These are phyloP conservation scores for Stachybotrys chartarum DNA, from an alignment of 2,329 filamentous ascomycete genomes.

Conservation along the genomic window DNA sequence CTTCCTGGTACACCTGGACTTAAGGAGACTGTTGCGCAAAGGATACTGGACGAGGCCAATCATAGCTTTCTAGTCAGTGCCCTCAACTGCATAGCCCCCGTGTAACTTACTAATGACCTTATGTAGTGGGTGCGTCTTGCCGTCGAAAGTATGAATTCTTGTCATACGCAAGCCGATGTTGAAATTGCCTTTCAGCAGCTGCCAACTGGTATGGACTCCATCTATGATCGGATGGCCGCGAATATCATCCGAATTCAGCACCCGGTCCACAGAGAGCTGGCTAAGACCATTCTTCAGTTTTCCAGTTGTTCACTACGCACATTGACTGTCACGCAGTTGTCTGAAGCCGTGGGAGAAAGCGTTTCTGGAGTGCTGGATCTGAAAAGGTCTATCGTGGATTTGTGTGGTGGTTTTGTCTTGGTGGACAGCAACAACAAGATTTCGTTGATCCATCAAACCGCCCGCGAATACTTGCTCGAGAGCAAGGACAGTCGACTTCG, in stretches of 20 bases:
- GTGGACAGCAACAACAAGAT: slow-evolving; percentile 19
- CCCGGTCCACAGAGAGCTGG: slow-evolving; percentile 8
- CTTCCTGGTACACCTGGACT: too few species aligned
- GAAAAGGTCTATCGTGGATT: slow-evolving; percentile 13
- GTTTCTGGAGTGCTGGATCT: slow-evolving; percentile 14
- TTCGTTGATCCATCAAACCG: slow-evolving; percentile 25
- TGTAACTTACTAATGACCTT: too few species aligned
- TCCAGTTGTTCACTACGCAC: slow-evolving; percentile 13
- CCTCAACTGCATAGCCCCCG: too few species aligned
- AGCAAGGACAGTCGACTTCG: too few species aligned
- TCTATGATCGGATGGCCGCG: slow-evolving; percentile 24
- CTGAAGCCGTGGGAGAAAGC: slow-evolving; percentile 10
- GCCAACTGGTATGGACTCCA: slow-evolving; percentile 20
- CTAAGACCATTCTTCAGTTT: slow-evolving; percentile 14
- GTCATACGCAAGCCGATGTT: slow-evolving; percentile 15
- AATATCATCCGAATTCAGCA: slow-evolving; percentile 7
- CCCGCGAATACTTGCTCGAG: too few species aligned
- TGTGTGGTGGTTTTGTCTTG: slow-evolving; percentile 23
- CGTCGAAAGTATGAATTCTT: slow-evolving; percentile 17
- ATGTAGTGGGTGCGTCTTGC: slow-evolving; percentile 22
- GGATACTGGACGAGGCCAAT: too few species aligned
- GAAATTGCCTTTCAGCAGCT: slow-evolving; percentile 15
- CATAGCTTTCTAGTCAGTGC: too few species aligned
- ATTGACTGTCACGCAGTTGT: slow-evolving; percentile 14
- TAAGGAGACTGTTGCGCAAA: too few species aligned